A percentile compares a stretch with the other conserved stretches of the same genome.
Evolutionary conservation across 345 rosid species (phyloP).

Genomic region (Eucalyptus cladocalyx): DNA sequence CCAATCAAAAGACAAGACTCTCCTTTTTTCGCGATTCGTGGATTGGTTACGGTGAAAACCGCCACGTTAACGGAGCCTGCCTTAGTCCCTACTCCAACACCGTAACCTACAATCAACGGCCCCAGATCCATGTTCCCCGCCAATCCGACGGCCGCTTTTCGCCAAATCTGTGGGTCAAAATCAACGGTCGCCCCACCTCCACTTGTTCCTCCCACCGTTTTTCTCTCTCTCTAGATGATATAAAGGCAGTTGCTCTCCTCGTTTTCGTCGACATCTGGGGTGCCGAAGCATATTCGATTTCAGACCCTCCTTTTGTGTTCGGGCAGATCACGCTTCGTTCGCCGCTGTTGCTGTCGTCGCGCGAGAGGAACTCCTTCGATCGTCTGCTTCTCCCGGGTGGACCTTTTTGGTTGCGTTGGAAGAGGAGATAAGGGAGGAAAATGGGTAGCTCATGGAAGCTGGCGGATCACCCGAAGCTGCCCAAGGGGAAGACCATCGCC

Average conservation of each 20-base stretch:
- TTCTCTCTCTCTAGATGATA: background rate
- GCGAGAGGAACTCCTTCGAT: background rate
- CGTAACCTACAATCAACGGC: background rate
- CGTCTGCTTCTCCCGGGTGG: background rate
- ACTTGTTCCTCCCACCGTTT: background rate
- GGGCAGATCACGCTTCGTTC: background rate
- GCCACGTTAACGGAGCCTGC: background rate
- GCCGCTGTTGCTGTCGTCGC: background rate
- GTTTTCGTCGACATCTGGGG: background rate
- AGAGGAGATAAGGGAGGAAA: background rate
- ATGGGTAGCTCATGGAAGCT: constrained; percentile 65
- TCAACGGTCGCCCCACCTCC: background rate
- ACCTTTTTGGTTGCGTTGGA: background rate
- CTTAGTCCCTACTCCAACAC: background rate
- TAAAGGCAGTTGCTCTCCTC: fast-evolving
- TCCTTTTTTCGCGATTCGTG: background rate
- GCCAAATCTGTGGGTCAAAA: background rate
- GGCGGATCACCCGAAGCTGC: constrained; percentile 75
- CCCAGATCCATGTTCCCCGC: no score
- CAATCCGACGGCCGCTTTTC: background rate
- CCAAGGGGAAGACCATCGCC: constrained; percentile 68
- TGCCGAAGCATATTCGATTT: background rate
- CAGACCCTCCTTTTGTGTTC: fast-evolving
- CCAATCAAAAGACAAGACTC: background rate
- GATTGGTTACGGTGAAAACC: background rate